Evolutionary conservation across 768 basidiomycete species (phyloP).

Genomic region (Holtermanniella nyarrowii): DNA sequence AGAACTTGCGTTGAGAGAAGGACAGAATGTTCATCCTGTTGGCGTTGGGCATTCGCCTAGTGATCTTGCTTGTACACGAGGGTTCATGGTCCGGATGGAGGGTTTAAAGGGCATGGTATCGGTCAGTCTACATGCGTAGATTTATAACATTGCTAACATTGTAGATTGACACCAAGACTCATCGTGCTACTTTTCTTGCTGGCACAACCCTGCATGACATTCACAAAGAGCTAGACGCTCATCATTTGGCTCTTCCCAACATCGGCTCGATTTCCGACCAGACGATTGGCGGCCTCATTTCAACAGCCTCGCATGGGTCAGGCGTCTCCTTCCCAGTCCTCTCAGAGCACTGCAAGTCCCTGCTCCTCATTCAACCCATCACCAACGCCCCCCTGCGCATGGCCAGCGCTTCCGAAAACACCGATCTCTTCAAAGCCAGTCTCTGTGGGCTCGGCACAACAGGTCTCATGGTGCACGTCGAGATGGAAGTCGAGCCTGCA

Average conservation of each 20-base stretch:
- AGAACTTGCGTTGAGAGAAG: slow-evolving; percentile 66
- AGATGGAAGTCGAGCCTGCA: slow-evolving; percentile 66
- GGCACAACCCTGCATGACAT: slow-evolving; percentile 56
- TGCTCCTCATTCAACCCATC: slow-evolving; percentile 61
- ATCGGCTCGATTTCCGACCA: slow-evolving; percentile 96
- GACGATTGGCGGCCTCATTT: slow-evolving; percentile 79
- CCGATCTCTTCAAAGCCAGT: slow-evolving; percentile 77
- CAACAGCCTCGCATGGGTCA: slow-evolving; percentile 91
- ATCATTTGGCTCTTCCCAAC: slow-evolving; percentile 72
- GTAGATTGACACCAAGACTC: slow-evolving; percentile 24
- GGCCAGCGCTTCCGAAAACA: slow-evolving; percentile 53
- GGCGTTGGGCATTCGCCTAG: slow-evolving; percentile 89
- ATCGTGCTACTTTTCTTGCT: slow-evolving; percentile 23
- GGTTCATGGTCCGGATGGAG: slow-evolving; percentile 72
- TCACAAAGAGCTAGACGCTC: slow-evolving; percentile 55
- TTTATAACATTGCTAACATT: neutral
- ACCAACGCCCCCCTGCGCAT: slow-evolving; percentile 55
- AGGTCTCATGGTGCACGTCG: slow-evolving; percentile 70
- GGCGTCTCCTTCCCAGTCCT: slow-evolving; percentile 63
- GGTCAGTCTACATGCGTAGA: slow-evolving; percentile 47
- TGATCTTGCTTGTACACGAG: slow-evolving; percentile 82
- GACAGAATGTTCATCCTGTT: slow-evolving; percentile 62
- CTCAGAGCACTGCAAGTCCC: slow-evolving; percentile 64
- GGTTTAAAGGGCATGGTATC: slow-evolving; percentile 62
- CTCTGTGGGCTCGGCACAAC: slow-evolving; percentile 85